Conservation (phyloP, 2,329 filamentous ascomycete species). For the Fusarium longipes region DNA sequence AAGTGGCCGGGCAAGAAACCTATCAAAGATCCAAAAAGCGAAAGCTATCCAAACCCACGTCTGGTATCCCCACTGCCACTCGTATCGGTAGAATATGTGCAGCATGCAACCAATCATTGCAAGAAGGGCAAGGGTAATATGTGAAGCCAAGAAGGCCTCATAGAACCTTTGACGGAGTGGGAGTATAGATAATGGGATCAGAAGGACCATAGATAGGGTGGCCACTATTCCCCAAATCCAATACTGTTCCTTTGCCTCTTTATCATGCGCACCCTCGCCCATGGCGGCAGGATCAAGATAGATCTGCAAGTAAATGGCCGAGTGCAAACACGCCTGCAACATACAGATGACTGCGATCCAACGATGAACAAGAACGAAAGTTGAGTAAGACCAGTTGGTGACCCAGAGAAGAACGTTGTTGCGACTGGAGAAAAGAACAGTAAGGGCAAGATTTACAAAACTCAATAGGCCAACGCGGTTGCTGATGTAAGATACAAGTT, state of each 20-base stretch:
- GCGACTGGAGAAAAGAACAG: slow-evolving; percentile 57
- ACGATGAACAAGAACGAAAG: slow-evolving; percentile 60
- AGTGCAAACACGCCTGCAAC: slow-evolving; percentile 60
- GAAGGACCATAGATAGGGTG: slow-evolving; percentile 49
- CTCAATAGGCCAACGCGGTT: slow-evolving; percentile 56
- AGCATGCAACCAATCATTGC: not conserved
- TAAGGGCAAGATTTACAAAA: slow-evolving; percentile 55
- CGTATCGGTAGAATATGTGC: not conserved
- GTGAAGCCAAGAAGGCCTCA: not conserved
- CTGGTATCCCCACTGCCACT: not conserved
- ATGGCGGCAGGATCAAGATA: slow-evolving; percentile 41
- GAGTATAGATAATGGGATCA: slow-evolving; percentile 50
- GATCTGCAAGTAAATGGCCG: slow-evolving; percentile 52
- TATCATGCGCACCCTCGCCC: slow-evolving; percentile 41
- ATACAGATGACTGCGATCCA: slow-evolving; percentile 59
- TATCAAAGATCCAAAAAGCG: not conserved
- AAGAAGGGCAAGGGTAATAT: not conserved
- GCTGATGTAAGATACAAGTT: not conserved
- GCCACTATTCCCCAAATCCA: slow-evolving; percentile 59
- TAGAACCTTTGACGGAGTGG: not conserved
- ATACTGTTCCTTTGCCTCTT: slow-evolving; percentile 47
- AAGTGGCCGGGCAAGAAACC: not conserved
- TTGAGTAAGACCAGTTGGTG: slow-evolving; percentile 61
- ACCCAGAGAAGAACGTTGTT: slow-evolving; percentile 62
- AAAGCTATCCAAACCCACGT: not conserved